Evolutionary conservation across 768 basidiomycete genomes (phyloP).

Genomic region (Trametes coccinea): DNA sequence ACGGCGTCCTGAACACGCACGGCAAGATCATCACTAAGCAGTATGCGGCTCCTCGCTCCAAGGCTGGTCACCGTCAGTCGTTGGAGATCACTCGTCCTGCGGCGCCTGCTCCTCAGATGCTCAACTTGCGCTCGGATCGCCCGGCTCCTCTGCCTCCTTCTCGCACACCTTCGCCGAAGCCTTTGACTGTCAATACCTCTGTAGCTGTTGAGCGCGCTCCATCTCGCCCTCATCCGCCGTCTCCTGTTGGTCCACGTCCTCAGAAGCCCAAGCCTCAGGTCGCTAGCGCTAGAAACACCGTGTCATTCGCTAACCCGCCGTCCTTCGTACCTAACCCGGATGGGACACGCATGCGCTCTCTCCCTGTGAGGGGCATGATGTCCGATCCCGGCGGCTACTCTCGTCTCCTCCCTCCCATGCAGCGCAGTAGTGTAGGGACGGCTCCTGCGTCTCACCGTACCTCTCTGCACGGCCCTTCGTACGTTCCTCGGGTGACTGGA

Average conservation of each 20-base stretch:
- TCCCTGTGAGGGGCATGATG: background rate
- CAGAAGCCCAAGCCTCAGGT: constrained; percentile 28
- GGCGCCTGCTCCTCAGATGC: constrained; percentile 1
- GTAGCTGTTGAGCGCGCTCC: constrained; percentile 23
- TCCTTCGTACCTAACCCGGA: constrained; percentile 15
- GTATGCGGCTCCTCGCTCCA: constrained; percentile 43
- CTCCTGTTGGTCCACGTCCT: constrained; percentile 54
- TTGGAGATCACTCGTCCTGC: constrained; percentile 11
- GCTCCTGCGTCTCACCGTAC: constrained; percentile 19
- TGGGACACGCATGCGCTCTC: constrained; percentile 6
- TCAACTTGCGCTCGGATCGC: constrained; percentile 28
- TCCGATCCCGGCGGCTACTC: background rate
- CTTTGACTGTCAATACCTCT: constrained; percentile 20
- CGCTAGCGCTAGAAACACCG: constrained; percentile 7
- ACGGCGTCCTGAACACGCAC: constrained; percentile 30
- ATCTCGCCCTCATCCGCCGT: constrained; percentile 46
- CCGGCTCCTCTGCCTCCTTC: constrained; percentile 33
- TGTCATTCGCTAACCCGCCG: background rate
- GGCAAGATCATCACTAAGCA: constrained; percentile 40
- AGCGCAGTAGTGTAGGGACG: constrained; percentile 1
- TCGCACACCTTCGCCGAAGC: constrained; percentile 31
- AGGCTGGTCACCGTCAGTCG: constrained; percentile 21
- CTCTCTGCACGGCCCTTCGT: background rate
- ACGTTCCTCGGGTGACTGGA: background rate
- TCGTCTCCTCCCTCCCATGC: constrained; percentile 1